A percentile compares a stretch with the other conserved stretches of the same genome.
phyloP scores from a whole-genome alignment of 495 filamentous ascomycete genomes.

The Xylaria castorea region DNA sequence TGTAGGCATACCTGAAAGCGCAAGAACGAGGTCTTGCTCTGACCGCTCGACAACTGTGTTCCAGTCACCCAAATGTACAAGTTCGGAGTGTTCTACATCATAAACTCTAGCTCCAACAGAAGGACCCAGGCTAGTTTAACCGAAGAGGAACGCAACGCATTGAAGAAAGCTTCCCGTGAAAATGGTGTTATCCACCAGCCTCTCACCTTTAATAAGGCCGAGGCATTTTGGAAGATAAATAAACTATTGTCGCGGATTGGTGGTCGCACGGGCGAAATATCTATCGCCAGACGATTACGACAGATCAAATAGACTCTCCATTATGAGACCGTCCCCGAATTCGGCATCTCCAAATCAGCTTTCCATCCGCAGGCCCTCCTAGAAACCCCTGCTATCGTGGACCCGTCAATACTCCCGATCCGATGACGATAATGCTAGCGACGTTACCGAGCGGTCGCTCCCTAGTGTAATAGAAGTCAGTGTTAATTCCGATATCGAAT shows the following conservation, averaged over 20 bases:
- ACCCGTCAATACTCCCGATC: background rate
- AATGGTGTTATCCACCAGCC: background rate
- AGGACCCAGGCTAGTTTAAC: background rate
- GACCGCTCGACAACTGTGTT: background rate
- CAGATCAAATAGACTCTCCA: background rate
- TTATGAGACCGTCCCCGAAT: background rate
- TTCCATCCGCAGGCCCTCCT: background rate
- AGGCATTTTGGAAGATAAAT: background rate
- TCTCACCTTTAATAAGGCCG: background rate
- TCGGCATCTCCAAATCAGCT: conserved; percentile 4
- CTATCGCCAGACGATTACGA: background rate
- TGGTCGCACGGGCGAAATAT: background rate
- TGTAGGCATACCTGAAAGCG: background rate
- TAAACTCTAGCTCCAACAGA: background rate
- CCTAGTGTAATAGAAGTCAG: background rate
- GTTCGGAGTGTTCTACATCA: background rate
- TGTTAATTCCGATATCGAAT: background rate
- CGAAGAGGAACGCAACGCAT: background rate
- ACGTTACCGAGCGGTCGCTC: background rate
- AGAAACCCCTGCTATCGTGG: background rate
- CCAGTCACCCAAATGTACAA: background rate
- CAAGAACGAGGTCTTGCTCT: conserved; percentile 4
- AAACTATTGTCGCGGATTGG: background rate
- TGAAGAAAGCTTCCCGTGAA: background rate
- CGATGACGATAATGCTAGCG: background rate